phyloP scores from a whole-genome alignment of 108 stramenopile species.

The Poteriospumella lacustris region DNA sequence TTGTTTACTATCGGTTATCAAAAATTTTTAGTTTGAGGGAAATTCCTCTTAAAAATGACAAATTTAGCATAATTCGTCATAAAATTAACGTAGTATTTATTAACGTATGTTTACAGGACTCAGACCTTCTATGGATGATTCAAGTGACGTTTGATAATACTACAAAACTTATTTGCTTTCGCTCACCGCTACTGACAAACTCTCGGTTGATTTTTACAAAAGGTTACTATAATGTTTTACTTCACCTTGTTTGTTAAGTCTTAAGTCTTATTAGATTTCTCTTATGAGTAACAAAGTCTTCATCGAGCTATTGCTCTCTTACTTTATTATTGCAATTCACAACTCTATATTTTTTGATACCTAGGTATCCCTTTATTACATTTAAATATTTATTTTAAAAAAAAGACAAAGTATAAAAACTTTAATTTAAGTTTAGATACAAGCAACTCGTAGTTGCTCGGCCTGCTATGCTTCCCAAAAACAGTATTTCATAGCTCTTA shows the following conservation, averaged over 20 bases:
- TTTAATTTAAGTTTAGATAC: conserved; percentile 15
- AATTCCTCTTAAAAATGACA: conserved; percentile 16
- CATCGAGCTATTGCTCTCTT: neutral
- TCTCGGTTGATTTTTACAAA: conserved; percentile 33
- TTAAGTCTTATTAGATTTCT: conserved; percentile 32
- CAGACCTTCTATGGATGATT: conserved; percentile 18
- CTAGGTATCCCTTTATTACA: neutral
- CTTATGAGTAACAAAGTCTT: conserved; percentile 32
- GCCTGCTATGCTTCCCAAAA: neutral
- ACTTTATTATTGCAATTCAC: conserved; percentile 18
- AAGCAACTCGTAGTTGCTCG: conserved; percentile 23
- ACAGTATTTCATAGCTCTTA: conserved; percentile 18
- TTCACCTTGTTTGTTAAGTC: conserved; percentile 32
- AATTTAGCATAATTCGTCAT: conserved; percentile 25
- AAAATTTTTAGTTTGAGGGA: conserved; percentile 35
- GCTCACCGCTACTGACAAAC: conserved; percentile 39
- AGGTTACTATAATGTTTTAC: conserved; percentile 27
- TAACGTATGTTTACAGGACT: conserved; percentile 20
- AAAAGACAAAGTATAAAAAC: conserved; percentile 28
- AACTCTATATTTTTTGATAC: conserved; percentile 19
- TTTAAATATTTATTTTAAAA: neutral
- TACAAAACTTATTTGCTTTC: conserved; percentile 26
- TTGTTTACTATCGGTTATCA: conserved; percentile 47
- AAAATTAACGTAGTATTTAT: conserved; percentile 16
- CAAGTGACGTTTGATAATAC: conserved; percentile 13